Evolutionary conservation across 129 eudicot species (phyloP).

Genomic region (Calendula officinalis): DNA sequence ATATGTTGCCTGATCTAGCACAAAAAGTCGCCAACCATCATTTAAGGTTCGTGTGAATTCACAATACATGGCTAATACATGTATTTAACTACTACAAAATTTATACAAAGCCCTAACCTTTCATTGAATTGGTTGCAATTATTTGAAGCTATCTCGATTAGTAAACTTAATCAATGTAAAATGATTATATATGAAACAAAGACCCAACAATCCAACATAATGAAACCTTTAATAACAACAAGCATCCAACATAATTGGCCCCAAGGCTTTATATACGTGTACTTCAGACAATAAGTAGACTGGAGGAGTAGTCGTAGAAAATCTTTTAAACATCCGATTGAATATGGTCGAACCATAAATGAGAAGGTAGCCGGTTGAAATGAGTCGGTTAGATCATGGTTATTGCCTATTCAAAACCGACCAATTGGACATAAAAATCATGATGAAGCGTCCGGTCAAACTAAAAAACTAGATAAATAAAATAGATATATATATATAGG

Average conservation of each 20-base stretch:
- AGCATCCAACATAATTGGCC: slow-evolving; percentile 17
- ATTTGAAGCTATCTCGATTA: not conserved
- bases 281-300: too few species aligned
- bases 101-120: not conserved
- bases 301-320: too few species aligned
- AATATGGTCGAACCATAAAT: too few species aligned
- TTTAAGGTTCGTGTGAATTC: not conserved
- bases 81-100: not conserved
- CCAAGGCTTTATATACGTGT: not conserved
- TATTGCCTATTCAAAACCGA: too few species aligned
- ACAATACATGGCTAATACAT: not conserved
- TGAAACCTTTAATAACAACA: slow-evolving; percentile 20
- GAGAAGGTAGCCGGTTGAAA: too few species aligned
- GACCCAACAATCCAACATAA: slow-evolving; percentile 24
- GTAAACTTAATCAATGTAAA: not conserved
- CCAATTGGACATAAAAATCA: too few species aligned
- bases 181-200: slow-evolving; percentile 14
- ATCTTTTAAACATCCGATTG: too few species aligned
- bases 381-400: too few species aligned
- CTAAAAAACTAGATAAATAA: too few species aligned
- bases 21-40: not conserved
- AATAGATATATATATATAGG: too few species aligned
- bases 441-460: too few species aligned
- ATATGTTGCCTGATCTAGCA: not conserved
- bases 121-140: not conserved